Evolutionary conservation across 306 rosid species (phyloP).

Genomic region (Begonia peltatifolia): DNA sequence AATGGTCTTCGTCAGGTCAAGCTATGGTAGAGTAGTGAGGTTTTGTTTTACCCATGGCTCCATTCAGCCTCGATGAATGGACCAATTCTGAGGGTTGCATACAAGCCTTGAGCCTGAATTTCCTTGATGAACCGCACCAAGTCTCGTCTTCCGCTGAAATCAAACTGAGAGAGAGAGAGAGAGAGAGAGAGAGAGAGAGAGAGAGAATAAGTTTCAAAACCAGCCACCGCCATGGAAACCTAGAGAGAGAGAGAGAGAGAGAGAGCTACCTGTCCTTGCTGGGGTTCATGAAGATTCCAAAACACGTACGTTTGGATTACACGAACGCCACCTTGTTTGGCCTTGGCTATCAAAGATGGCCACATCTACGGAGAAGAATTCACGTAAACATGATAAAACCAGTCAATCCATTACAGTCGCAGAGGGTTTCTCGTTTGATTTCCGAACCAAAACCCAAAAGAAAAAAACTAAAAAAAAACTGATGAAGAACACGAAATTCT

Average conservation of each 20-base stretch:
- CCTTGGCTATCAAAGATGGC: constrained; percentile 59
- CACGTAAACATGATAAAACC: too few species aligned
- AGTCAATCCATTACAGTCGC: too few species aligned
- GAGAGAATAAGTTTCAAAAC: neutral
- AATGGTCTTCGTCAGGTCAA: too few species aligned
- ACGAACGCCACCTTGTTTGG: constrained; percentile 70
- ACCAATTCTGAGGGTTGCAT: constrained; percentile 72
- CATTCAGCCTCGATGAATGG: constrained; percentile 85
- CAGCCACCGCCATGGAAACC: neutral
- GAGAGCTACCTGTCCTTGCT: constrained; percentile 39
- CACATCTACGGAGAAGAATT: constrained; percentile 45
- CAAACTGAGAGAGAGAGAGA: constrained; percentile 24
- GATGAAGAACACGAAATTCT: neutral
- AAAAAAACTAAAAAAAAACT: too few species aligned
- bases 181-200: too few species aligned
- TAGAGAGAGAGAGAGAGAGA: neutral
- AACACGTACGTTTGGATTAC: constrained; percentile 80
- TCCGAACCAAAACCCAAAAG: too few species aligned
- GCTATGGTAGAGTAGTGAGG: too few species aligned
- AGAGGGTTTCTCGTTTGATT: too few species aligned
- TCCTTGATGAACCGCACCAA: constrained; percentile 55
- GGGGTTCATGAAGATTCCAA: constrained; percentile 90
- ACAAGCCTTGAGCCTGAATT: constrained; percentile 64
- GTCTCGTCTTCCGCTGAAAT: constrained; percentile 53
- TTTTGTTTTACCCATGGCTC: constrained; percentile 42